These are phyloP conservation scores for Monosporascus sp. DNA, from an alignment of 2,329 filamentous ascomycete genomes.

Conservation along the genomic window DNA sequence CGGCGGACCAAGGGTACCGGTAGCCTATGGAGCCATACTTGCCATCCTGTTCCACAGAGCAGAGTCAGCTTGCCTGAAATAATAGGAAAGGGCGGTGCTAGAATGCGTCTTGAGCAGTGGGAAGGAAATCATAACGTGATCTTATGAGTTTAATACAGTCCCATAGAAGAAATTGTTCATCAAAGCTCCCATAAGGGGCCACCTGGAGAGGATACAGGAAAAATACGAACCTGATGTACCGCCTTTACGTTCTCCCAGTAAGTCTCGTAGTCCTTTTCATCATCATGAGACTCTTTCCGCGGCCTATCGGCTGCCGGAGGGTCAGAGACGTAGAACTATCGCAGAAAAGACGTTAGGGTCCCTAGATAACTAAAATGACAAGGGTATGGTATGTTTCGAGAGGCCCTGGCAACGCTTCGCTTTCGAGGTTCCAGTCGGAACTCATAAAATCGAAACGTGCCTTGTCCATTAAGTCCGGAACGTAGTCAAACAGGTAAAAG, in stretches of 20 bases:
- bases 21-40: constrained; percentile 96
- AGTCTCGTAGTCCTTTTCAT: constrained; percentile 65
- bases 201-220: neutral
- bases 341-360: constrained; percentile 1
- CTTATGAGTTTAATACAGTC: too few relatives aligned
- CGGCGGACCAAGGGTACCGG: constrained; percentile 85
- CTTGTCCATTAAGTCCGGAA: too few relatives aligned
- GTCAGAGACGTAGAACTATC: constrained; percentile 84
- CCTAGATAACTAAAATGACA: neutral
- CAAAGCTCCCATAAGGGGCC: neutral
- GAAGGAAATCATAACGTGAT: too few relatives aligned
- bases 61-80: too few relatives aligned
- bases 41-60: constrained; percentile 46
- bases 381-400: neutral
- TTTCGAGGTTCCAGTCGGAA: neutral
- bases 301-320: constrained; percentile 70
- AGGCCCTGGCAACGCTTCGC: too few relatives aligned
- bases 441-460: neutral
- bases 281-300: constrained; percentile 47
- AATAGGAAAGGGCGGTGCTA: too few relatives aligned
- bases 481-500: too few relatives aligned
- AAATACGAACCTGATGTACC: constrained; percentile 60
- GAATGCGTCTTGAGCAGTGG: too few relatives aligned
- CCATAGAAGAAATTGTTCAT: neutral
- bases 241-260: constrained; percentile 86